Conservation (phyloP, 306 rosid genomes). For the Phaseolus lunatus region DNA sequence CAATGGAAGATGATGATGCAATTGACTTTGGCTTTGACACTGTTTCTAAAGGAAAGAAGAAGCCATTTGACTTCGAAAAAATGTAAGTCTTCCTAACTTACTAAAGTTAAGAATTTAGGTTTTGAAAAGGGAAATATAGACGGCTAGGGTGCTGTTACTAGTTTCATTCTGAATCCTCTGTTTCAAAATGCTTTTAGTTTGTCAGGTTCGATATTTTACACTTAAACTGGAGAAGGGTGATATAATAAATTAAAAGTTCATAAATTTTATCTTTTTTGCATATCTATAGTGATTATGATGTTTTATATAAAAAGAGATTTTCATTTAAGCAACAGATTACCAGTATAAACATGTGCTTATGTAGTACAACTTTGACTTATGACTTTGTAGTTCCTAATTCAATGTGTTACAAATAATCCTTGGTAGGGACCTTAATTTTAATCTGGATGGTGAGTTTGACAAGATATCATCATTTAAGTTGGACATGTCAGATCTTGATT, state of each 20-base stretch:
- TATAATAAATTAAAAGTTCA: constrained; percentile 27
- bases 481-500: constrained; percentile 91
- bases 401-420: constrained; percentile 36
- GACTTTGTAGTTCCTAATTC: constrained; percentile 45
- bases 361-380: constrained; percentile 9
- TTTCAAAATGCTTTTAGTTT: not conserved
- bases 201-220: constrained; percentile 23
- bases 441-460: constrained; percentile 79
- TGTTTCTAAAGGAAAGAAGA: constrained; percentile 67
- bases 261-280: constrained; percentile 28
- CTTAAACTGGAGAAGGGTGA: constrained; percentile 38
- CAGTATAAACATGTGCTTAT: constrained; percentile 34
- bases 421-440: constrained; percentile 82
- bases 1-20: constrained; percentile 73
- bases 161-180: constrained; percentile 38
- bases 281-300: constrained; percentile 11
- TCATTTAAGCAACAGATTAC: constrained; percentile 17
- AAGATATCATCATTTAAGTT: constrained; percentile 83
- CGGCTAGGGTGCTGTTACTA: constrained; percentile 4
- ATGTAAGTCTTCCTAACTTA: constrained; percentile 60
- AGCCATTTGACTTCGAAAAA: constrained; percentile 75
- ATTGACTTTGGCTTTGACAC: constrained; percentile 76
- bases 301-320: constrained; percentile 22
- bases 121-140: constrained; percentile 37
- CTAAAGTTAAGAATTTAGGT: constrained; percentile 18